These are phyloP conservation scores for Porphyrellus cyaneotinctus DNA, from an alignment of 768 basidiomycete species.

Conservation along the genomic window DNA sequence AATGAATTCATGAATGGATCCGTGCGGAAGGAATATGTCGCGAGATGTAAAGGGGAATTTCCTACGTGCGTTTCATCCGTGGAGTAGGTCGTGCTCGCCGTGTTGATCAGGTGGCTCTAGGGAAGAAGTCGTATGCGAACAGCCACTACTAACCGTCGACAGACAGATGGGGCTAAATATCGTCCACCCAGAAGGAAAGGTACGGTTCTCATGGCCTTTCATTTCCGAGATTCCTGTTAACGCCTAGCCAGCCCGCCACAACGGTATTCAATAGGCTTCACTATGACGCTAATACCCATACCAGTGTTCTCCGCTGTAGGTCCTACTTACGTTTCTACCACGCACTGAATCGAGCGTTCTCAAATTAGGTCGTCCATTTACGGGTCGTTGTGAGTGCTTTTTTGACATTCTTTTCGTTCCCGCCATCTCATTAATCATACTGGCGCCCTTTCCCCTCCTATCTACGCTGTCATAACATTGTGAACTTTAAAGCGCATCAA, in stretches of 20 bases:
- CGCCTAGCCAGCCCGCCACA: slow-evolving; percentile 60
- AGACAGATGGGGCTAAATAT: slow-evolving; percentile 96
- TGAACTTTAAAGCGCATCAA: slow-evolving; percentile 71
- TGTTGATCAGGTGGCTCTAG: slow-evolving; percentile 35
- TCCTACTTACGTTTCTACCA: background rate
- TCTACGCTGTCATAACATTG: slow-evolving; percentile 5
- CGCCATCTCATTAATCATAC: background rate
- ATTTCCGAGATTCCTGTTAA: background rate
- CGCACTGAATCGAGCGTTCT: slow-evolving; percentile 1
- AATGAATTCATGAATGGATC: slow-evolving; percentile 78
- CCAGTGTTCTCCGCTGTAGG: slow-evolving; percentile 82
- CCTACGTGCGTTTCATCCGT: slow-evolving; percentile 58
- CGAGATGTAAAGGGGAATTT: slow-evolving; percentile 81
- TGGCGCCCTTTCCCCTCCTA: background rate
- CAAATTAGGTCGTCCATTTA: slow-evolving; percentile 71
- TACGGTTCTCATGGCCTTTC: slow-evolving; percentile 26
- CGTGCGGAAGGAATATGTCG: slow-evolving; percentile 90
- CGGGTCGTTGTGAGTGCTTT: slow-evolving; percentile 77
- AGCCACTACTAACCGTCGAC: slow-evolving; percentile 88
- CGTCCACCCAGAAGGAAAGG: slow-evolving; percentile 93
- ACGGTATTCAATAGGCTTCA: slow-evolving; percentile 82
- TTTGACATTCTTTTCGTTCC: background rate
- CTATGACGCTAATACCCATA: slow-evolving; percentile 77
- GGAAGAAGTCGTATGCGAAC: slow-evolving; percentile 76
- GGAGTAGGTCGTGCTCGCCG: background rate